phyloP scores from a whole-genome alignment of 768 basidiomycete genomes.

The Amanita fuliginea region DNA sequence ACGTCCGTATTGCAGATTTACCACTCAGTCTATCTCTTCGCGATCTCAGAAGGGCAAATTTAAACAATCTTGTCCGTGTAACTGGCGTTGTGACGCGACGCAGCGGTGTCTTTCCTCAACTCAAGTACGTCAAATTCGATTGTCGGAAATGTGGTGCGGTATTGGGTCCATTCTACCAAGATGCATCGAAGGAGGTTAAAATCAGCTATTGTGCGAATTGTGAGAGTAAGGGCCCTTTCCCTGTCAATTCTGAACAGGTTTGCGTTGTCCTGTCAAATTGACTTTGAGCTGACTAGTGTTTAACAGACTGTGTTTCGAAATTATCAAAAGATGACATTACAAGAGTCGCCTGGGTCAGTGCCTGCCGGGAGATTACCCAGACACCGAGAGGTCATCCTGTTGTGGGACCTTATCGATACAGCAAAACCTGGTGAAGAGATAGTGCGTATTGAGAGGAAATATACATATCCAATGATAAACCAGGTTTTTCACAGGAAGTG shows the following conservation, averaged over 20 bases:
- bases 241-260: conserved; percentile 94
- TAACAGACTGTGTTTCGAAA: conserved; percentile 91
- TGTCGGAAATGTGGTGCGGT: conserved; percentile 92
- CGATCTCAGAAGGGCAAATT: conserved; percentile 82
- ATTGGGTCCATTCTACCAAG: conserved; percentile 96
- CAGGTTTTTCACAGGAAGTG: conserved; percentile 56
- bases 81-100: conserved; percentile 93
- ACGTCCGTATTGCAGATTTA: conserved; percentile 92
- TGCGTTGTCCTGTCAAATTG: not conserved
- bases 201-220: conserved; percentile 93
- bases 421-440: conserved; percentile 99
- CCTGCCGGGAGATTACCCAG: conserved; percentile 95
- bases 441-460: conserved; percentile 26
- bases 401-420: conserved; percentile 97
- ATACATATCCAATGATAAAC: conserved; percentile 7
- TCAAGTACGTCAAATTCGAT: conserved; percentile 99
- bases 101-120: conserved; percentile 95
- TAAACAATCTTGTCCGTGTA: conserved; percentile 93
- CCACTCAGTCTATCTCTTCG: conserved; percentile 85
- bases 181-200: conserved; percentile 86
- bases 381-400: conserved; percentile 90
- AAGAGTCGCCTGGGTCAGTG: conserved; percentile 96
- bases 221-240: conserved; percentile 90
- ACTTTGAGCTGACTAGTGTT: not conserved
- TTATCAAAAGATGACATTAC: conserved; percentile 97